phyloP scores from a whole-genome alignment of 768 basidiomycete species.

The Postia placenta region DNA sequence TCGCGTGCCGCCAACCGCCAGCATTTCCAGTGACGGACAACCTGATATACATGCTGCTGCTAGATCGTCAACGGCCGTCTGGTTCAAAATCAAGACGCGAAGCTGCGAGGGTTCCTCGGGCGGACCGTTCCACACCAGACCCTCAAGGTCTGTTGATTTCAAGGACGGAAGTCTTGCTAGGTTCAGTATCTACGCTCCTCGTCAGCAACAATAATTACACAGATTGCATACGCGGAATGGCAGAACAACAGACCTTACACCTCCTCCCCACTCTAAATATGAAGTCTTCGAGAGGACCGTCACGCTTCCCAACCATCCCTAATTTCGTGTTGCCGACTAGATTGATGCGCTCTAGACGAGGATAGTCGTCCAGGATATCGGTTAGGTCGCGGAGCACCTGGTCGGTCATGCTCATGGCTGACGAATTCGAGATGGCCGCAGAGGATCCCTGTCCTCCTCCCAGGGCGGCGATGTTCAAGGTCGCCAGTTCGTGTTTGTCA shows the following conservation, averaged over 20 bases:
- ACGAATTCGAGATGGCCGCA: constrained; percentile 37
- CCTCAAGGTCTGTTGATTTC: constrained; percentile 44
- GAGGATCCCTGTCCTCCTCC: constrained; percentile 41
- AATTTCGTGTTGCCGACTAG: constrained; percentile 62
- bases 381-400: constrained; percentile 38
- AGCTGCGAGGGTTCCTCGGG: constrained; percentile 32
- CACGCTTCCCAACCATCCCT: constrained; percentile 30
- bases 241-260: constrained; percentile 42
- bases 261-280: constrained; percentile 48
- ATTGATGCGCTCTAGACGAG: constrained; percentile 44
- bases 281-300: constrained; percentile 38
- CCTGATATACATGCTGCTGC: constrained; percentile 45
- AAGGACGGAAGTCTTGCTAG: constrained; percentile 47
- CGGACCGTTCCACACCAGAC: constrained; percentile 34
- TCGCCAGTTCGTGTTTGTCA: constrained; percentile 36
- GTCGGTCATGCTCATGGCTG: constrained; percentile 54
- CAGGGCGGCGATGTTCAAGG: constrained; percentile 52
- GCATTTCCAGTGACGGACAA: constrained; percentile 40
- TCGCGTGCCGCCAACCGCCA: constrained; percentile 54
- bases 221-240: too few species aligned
- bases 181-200: constrained; percentile 45
- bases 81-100: constrained; percentile 47
- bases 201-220: constrained; percentile 1
- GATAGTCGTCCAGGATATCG: constrained; percentile 28
- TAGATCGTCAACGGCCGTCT: constrained; percentile 56